Evolutionary conservation across 2,329 filamentous ascomycete genomes (phyloP), one percentile per base, ranked within the genome.

Genomic region (Zymoseptoria brevis): DNA sequence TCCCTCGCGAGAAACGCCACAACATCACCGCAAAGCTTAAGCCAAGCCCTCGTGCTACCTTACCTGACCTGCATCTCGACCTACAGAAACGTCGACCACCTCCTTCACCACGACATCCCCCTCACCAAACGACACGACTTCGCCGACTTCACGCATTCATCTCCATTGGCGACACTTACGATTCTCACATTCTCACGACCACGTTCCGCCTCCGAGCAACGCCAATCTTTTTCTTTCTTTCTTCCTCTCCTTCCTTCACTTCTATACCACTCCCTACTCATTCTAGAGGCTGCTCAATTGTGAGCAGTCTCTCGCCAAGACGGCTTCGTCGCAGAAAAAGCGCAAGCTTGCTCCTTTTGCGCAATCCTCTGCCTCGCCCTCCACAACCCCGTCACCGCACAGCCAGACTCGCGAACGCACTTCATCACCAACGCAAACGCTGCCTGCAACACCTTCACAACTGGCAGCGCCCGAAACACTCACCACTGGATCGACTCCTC

Each of bases 271-370:
- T 16, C 35, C 35, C 13, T n/a, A 16, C 35, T 16, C 35, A 16
- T n/a, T n/a, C 21, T 21, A 19, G 19, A 41, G 55, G 49, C 45
- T 58, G 56, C 57, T 55, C 56, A 26, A 19, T 30, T 35, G 19
- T 50, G 59, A 61, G 59, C 61, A 61, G 63, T 60, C 56, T 59
- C 58, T 52, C 55, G 50, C 29, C 55, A 67, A 54, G 58, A 64
- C 63, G 65, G 65, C 65, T 63, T 66, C 65, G 58, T 66, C 63
- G 57, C 61, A 65, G 61, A 79, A 79, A 74, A 79, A 78, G 72
- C 75, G 76, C 64, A 79, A 76, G 75, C 74, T 76, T 63, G 74
- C 70, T 67, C 69, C 70, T 53, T 67, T 72, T 49, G 58, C 56
- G 22, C 52, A 50, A 45, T n/a, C 35, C 35, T 45, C 35, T n/a